Evolutionary conservation across 805 yeast genomes (phyloP), one percentile per base, ranked within the genome.

Genomic region (Candida ipomoeae): DNA sequence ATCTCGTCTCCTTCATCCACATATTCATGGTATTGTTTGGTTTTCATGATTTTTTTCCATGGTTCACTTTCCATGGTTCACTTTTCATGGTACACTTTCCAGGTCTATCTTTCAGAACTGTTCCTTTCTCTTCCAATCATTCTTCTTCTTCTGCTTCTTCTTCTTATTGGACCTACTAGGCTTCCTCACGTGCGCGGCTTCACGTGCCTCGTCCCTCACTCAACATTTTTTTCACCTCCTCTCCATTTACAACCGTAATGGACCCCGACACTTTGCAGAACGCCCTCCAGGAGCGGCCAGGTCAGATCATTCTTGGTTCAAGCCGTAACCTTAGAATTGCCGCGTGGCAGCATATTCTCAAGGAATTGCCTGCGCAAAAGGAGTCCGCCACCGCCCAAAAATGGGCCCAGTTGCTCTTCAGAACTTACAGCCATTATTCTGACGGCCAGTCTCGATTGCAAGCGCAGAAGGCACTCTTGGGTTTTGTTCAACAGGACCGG

Each of bases 351-450:
- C 59, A 64, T 41, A 53, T 71, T 45, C 66, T 59, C 44, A 48
- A 56, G 8, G 64, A 69, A 8, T 57, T 63, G 20, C 56, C 61
- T 13, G 13, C 37, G 10, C 40, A 40, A 3, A 53, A 50, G 17
- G 52, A 51, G 10, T 44, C 50, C 11, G 37, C 40, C 18, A 65
- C 62, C 15, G 55, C 63, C 37, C 56, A 57, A 46, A 52, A 50
- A 11, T 47, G 67, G 36, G 60, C 70, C 15, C 40, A 61, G 8
- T 35, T 56, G 14, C 62, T 83, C 43, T 66, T 83, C 54, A 71
- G 70, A 43, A 77, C 84, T 3, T 82, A 70, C 63, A 65, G 67
- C 43, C 72, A 71, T 57, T 82, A 81, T 53, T 78, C 72, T 54
- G 87, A 84, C 60, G 55, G 67, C 10, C 65, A 62, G 44, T 80